phyloP scores from a whole-genome alignment of 2,329 filamentous ascomycete species.

The Aspergillus calidoustus region DNA sequence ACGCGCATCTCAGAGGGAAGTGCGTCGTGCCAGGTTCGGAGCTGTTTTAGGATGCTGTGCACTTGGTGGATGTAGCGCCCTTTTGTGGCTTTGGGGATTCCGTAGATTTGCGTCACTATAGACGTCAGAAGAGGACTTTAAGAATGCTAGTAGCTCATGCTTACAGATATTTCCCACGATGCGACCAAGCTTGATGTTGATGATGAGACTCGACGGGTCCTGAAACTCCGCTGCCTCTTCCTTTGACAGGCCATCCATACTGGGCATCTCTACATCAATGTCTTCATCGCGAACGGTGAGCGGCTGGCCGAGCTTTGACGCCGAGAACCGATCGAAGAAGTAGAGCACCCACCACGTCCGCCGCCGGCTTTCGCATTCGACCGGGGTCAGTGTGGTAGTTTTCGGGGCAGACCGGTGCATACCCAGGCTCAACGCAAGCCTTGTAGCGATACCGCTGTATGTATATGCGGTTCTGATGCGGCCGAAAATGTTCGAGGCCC shows the following conservation, averaged over 20 bases:
- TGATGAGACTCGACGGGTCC: conserved; percentile 15
- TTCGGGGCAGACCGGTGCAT: conserved; percentile 17
- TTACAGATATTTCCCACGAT: conserved; percentile 18
- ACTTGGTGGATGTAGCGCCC: conserved; percentile 15
- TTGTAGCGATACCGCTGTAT: conserved; percentile 16
- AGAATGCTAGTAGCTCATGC: neutral
- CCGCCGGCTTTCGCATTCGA: conserved; percentile 19
- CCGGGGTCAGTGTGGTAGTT: conserved; percentile 10
- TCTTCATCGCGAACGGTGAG: conserved; percentile 16
- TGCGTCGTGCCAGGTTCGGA: conserved; percentile 15
- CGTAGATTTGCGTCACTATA: conserved; percentile 17
- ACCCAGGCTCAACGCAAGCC: conserved; percentile 14
- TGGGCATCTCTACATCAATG: conserved; percentile 17
- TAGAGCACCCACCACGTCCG: conserved; percentile 19
- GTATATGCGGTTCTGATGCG: conserved; percentile 16
- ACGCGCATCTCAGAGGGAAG: conserved; percentile 15
- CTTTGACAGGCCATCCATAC: conserved; percentile 14
- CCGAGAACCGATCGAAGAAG: conserved; percentile 19
- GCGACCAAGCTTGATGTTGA: conserved; percentile 14
- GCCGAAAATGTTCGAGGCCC: conserved; percentile 16
- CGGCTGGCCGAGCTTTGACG: conserved; percentile 18
- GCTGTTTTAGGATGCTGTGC: conserved; percentile 17
- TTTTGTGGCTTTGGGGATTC: conserved; percentile 17
- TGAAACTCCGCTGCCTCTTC: conserved; percentile 16
- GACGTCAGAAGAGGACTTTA: neutral